Evolutionary conservation across 106 monocot genomes (phyloP).

Genomic region (Allium cepa): DNA sequence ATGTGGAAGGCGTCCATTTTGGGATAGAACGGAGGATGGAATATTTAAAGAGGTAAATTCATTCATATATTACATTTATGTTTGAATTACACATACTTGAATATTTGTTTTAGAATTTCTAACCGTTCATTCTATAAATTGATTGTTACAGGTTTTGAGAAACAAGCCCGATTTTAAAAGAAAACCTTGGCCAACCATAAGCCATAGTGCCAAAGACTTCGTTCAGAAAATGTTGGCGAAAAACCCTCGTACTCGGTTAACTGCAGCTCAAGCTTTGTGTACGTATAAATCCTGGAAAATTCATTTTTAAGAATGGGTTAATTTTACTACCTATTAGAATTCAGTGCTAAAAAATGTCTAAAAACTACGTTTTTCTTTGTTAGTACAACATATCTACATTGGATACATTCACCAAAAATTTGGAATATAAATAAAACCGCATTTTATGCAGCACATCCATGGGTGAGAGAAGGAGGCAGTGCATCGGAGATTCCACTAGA

Average conservation of each 20-base stretch:
- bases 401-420: too few relatives aligned
- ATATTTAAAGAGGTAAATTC: constrained; percentile 75
- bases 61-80: background rate
- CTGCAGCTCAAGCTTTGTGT: constrained; percentile 98
- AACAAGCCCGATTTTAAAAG: constrained; percentile 89
- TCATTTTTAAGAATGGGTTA: too few relatives aligned
- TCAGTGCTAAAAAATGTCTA: too few relatives aligned
- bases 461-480: constrained; percentile 91
- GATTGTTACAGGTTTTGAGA: constrained; percentile 53
- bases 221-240: constrained; percentile 78
- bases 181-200: constrained; percentile 90
- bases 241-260: constrained; percentile 70
- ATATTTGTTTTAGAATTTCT: background rate
- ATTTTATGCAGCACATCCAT: constrained; percentile 65
- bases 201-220: constrained; percentile 78
- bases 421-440: too few relatives aligned
- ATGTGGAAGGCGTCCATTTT: constrained; percentile 90
- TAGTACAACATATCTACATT: too few relatives aligned
- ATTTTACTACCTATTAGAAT: too few relatives aligned
- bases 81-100: background rate
- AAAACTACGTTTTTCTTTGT: too few relatives aligned
- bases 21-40: constrained; percentile 95
- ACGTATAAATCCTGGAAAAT: constrained; percentile 13
- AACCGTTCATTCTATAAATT: background rate
- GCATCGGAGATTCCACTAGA: constrained; percentile 91